phyloP scores from a whole-genome alignment of 2,329 filamentous ascomycete genomes.

The Xylariaceae sp. region DNA sequence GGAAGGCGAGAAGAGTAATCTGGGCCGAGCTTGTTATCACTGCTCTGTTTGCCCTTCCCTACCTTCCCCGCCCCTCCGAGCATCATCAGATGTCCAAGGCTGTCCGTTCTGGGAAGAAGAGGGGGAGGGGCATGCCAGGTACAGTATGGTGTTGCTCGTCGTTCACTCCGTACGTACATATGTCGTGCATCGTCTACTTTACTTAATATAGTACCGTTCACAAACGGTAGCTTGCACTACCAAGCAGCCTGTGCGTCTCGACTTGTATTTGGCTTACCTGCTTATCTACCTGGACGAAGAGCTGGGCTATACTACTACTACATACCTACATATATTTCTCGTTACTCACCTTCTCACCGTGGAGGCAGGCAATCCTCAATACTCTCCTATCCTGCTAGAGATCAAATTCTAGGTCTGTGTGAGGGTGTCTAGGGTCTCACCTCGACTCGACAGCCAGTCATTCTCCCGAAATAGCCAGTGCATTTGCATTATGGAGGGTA shows the following conservation, averaged over 20 bases:
- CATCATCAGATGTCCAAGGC: constrained; percentile 26
- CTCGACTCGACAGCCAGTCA: constrained; percentile 7
- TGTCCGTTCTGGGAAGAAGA: constrained; percentile 25
- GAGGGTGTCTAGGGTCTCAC: neutral
- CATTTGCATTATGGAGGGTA: constrained; percentile 10
- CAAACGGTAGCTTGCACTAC: no score
- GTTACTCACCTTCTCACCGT: no score
- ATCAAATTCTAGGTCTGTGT: no score
- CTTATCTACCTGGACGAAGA: constrained; percentile 7
- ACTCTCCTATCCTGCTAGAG: no score
- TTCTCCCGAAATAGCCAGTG: constrained; percentile 12
- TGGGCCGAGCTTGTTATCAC: constrained; percentile 6
- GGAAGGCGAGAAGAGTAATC: constrained; percentile 12
- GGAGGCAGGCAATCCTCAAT: no score
- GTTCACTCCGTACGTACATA: constrained; percentile 1
- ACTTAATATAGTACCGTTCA: constrained; percentile 20
- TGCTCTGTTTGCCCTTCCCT: constrained; percentile 5
- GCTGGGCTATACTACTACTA: neutral
- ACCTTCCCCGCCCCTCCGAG: constrained; percentile 18
- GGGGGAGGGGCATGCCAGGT: constrained; percentile 16
- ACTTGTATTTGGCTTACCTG: no score
- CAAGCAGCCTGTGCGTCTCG: no score
- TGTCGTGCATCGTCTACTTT: constrained; percentile 21
- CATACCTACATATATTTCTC: neutral
- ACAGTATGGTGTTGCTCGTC: constrained; percentile 6